These are phyloP conservation scores for Teratosphaeria epicoccoides DNA, from an alignment of 2,329 filamentous ascomycete species.

Conservation along the genomic window DNA sequence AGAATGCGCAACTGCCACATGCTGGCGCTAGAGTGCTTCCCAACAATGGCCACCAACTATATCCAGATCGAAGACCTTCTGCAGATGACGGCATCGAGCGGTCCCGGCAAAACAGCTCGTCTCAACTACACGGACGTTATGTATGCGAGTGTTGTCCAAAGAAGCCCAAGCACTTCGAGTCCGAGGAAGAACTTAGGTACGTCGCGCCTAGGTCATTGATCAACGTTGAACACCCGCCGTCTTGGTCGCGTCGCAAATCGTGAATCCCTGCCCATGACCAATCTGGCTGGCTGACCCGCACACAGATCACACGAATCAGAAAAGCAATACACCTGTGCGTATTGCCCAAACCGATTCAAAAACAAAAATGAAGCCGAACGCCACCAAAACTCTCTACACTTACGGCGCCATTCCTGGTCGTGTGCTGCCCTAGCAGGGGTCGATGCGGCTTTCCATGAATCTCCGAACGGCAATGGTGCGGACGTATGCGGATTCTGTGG, in stretches of 20 bases:
- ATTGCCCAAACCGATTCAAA: conserved; percentile 92
- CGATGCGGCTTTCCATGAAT: conserved; percentile 78
- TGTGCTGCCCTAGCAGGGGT: conserved; percentile 69
- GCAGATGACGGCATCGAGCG: conserved; percentile 30
- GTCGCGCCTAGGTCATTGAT: conserved; percentile 18
- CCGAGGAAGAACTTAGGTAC: conserved; percentile 71
- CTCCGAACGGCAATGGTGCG: conserved; percentile 44
- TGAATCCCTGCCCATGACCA: neutral
- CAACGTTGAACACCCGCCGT: conserved; percentile 1
- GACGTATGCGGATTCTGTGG: conserved; percentile 95
- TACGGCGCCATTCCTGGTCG: conserved; percentile 91
- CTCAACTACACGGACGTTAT: conserved; percentile 47
- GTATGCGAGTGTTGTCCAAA: conserved; percentile 95
- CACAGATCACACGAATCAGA: conserved; percentile 79
- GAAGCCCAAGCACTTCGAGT: conserved; percentile 92
- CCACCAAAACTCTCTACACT: conserved; percentile 88
- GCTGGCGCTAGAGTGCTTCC: conserved; percentile 37
- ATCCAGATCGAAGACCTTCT: conserved; percentile 36
- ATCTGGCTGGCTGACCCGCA: neutral
- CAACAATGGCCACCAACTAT: conserved; percentile 33
- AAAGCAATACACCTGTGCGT: conserved; percentile 90
- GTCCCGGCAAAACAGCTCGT: conserved; percentile 39
- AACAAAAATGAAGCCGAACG: conserved; percentile 98
- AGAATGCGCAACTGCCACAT: conserved; percentile 44
- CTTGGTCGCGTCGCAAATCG: neutral